Conservation (phyloP, 2,329 filamentous ascomycete species). For the Colletotrichum sidae region DNA sequence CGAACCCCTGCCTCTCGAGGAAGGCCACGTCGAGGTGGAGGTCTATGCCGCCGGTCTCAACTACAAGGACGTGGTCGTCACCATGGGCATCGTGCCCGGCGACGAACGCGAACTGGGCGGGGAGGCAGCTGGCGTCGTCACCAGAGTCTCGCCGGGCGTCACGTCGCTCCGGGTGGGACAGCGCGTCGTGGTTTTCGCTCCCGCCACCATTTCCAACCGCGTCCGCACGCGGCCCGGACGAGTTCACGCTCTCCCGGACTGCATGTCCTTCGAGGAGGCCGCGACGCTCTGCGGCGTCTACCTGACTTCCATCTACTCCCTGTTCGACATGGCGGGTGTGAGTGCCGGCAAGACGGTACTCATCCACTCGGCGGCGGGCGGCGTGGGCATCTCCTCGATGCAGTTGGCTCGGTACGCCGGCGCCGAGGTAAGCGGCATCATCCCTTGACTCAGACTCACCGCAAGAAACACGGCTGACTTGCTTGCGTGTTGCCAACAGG, state of each 20-base stretch:
- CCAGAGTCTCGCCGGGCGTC: neutral
- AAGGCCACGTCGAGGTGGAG: conserved; percentile 9
- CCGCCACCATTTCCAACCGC: neutral
- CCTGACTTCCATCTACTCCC: conserved; percentile 32
- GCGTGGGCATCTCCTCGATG: conserved; percentile 11
- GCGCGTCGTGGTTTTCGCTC: neutral
- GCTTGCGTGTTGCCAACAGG: neutral
- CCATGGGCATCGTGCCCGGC: conserved; percentile 9
- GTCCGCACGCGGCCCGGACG: neutral
- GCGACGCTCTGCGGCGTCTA: conserved; percentile 9
- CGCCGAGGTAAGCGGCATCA: neutral
- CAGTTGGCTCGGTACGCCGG: conserved; percentile 14
- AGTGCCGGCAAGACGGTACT: conserved; percentile 35
- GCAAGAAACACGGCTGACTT: neutral
- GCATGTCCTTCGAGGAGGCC: conserved; percentile 12
- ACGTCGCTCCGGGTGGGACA: neutral
- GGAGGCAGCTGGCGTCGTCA: conserved; percentile 14
- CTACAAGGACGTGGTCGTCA: conserved; percentile 16
- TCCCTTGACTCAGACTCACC: too few relatives aligned
- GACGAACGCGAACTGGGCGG: conserved; percentile 5
- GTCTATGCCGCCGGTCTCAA: conserved; percentile 4
- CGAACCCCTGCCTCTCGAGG: neutral
- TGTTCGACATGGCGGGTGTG: conserved; percentile 44
- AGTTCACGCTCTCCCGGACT: conserved; percentile 6
- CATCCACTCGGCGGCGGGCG: conserved; percentile 16